These are phyloP conservation scores for Eucalyptus paniculata DNA, from an alignment of 345 rosid species.

Conservation along the genomic window DNA sequence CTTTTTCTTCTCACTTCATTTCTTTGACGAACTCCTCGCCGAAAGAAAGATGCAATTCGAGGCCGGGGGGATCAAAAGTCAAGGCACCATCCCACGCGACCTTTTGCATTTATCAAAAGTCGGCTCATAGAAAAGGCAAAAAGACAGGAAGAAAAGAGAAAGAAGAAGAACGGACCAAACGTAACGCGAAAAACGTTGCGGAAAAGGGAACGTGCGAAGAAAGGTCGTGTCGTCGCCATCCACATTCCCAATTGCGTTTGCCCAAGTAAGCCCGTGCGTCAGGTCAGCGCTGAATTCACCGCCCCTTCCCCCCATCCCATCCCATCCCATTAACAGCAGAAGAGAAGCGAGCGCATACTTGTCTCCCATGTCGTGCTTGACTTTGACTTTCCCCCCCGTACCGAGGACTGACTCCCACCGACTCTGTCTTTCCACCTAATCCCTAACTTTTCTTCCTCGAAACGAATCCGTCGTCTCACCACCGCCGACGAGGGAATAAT, in stretches of 20 bases:
- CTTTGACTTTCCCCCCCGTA: background rate
- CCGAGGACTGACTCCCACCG: background rate
- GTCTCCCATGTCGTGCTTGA: background rate
- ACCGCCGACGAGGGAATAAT: background rate
- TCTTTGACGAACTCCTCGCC: background rate
- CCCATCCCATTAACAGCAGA: background rate
- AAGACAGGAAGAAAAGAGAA: background rate
- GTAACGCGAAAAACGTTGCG: background rate
- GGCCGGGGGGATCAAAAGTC: background rate
- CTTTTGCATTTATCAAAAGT: background rate
- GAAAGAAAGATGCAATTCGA: background rate
- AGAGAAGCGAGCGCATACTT: background rate
- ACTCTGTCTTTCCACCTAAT: background rate
- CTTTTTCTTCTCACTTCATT: background rate
- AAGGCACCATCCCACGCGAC: background rate
- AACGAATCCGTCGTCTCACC: background rate
- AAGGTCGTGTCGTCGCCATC: background rate
- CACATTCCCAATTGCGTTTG: background rate
- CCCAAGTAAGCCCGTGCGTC: background rate
- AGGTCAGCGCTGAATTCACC: background rate
- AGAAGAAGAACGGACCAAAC: background rate
- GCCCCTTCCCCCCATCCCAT: background rate
- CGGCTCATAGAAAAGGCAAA: background rate
- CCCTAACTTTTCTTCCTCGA: background rate
- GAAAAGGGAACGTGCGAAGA: background rate